phyloP scores from a whole-genome alignment of 2,329 filamentous ascomycete species.

The Colletotrichum costaricense region DNA sequence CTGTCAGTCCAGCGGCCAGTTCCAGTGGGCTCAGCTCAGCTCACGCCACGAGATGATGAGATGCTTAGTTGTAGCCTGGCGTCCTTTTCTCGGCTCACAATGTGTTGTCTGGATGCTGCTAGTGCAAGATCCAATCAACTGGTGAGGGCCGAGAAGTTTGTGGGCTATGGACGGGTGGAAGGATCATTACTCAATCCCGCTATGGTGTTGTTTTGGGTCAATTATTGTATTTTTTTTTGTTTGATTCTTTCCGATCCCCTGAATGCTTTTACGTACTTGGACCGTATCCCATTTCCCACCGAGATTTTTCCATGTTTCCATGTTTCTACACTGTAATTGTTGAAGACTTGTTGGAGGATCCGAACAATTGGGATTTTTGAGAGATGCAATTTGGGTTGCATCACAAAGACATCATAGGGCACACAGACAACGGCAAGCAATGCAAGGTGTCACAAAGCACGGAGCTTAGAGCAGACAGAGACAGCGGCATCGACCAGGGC shows the following conservation, averaged over 20 bases:
- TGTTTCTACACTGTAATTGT: neutral
- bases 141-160: neutral
- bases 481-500: neutral
- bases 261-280: too few relatives aligned
- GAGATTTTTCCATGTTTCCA: too few relatives aligned
- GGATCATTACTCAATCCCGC: neutral
- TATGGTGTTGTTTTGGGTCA: neutral
- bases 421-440: slow-evolving; percentile 17
- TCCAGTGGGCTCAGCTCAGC: slow-evolving; percentile 4
- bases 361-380: neutral
- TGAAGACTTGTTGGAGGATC: neutral
- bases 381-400: slow-evolving; percentile 12
- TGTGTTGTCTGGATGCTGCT: slow-evolving; percentile 8
- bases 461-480: neutral
- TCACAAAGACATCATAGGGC: slow-evolving; percentile 31
- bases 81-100: neutral
- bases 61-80: neutral
- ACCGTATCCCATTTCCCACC: too few relatives aligned
- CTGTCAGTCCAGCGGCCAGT: neutral
- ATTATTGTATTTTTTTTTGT: slow-evolving; percentile 4
- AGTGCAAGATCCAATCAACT: neutral
- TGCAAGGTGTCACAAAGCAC: neutral
- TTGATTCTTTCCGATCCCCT: neutral
- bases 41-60: neutral
- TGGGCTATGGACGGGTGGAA: neutral